A percentile compares a stretch with the other conserved stretches of the same genome.
These are phyloP conservation scores for Aspergillus floridensis DNA, from an alignment of 2,329 filamentous ascomycete genomes.

Conservation along the genomic window DNA sequence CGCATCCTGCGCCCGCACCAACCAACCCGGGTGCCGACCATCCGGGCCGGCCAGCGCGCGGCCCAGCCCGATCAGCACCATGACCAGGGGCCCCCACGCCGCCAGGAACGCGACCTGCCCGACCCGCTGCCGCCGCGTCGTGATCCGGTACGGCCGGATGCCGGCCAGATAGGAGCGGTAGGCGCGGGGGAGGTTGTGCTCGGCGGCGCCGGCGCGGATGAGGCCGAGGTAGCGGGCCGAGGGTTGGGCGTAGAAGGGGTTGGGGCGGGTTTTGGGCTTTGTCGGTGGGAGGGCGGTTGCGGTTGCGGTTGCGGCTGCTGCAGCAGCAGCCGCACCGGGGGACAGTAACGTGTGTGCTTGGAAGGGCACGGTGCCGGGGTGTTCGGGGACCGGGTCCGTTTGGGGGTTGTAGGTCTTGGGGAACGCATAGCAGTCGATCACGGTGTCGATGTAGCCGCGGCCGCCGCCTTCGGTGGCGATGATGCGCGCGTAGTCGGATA, in stretches of 20 bases:
- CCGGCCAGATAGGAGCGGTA: constrained; percentile 72
- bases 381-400: constrained; percentile 59
- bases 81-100: constrained; percentile 58
- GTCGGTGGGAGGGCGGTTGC: not conserved
- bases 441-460: constrained; percentile 75
- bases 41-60: constrained; percentile 58
- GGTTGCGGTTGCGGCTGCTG: constrained; percentile 1
- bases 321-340: constrained; percentile 43
- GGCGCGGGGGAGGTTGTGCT: constrained; percentile 74
- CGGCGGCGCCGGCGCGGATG: constrained; percentile 71
- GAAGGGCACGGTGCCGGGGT: constrained; percentile 65
- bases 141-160: constrained; percentile 69
- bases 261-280: constrained; percentile 49
- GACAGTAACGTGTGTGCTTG: constrained; percentile 82
- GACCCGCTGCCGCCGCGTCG: constrained; percentile 62
- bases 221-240: constrained; percentile 80
- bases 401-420: constrained; percentile 46
- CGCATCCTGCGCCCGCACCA: constrained; percentile 52
- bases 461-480: constrained; percentile 89
- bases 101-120: constrained; percentile 63
- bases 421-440: constrained; percentile 74
- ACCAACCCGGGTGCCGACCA: constrained; percentile 68
- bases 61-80: constrained; percentile 50
- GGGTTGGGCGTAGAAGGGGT: constrained; percentile 73
- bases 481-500: constrained; percentile 77